Conservation (phyloP, 768 basidiomycete species). For the Podaxis carcinomalis region DNA sequence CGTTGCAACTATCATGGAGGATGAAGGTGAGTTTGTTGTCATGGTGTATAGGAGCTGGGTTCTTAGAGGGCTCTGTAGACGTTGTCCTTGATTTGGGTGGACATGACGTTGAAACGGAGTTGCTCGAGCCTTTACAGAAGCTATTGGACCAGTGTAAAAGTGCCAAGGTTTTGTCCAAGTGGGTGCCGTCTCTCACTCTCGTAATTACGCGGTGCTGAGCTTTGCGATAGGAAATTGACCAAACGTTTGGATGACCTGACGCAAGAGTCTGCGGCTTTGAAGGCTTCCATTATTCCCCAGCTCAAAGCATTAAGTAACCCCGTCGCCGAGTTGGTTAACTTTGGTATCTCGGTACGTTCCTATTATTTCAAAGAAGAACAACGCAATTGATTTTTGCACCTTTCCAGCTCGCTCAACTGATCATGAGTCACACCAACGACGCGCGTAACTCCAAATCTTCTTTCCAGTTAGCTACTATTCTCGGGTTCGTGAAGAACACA, state of each 20-base stretch:
- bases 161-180: conserved; percentile 80
- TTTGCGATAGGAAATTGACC: conserved; percentile 69
- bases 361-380: not conserved
- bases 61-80: conserved; percentile 40
- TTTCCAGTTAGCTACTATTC: conserved; percentile 70
- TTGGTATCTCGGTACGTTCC: conserved; percentile 76
- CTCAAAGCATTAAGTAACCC: conserved; percentile 68
- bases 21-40: conserved; percentile 53
- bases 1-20: conserved; percentile 64
- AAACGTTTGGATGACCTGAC: conserved; percentile 81
- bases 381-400: not conserved
- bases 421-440: conserved; percentile 82
- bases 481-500: conserved; percentile 70
- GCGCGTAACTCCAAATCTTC: conserved; percentile 72
- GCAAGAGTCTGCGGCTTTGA: conserved; percentile 67
- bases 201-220: not conserved
- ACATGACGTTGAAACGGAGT: conserved; percentile 65
- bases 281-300: conserved; percentile 64
- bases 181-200: conserved; percentile 15
- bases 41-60: not conserved
- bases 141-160: conserved; percentile 79
- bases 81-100: conserved; percentile 69
- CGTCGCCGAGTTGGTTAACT: conserved; percentile 81
- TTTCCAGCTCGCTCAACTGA: conserved; percentile 78
- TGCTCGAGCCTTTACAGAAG: conserved; percentile 79